These are phyloP conservation scores for Penicillium aurantiogriseum DNA, from an alignment of 2,329 filamentous ascomycete genomes.

Conservation along the genomic window DNA sequence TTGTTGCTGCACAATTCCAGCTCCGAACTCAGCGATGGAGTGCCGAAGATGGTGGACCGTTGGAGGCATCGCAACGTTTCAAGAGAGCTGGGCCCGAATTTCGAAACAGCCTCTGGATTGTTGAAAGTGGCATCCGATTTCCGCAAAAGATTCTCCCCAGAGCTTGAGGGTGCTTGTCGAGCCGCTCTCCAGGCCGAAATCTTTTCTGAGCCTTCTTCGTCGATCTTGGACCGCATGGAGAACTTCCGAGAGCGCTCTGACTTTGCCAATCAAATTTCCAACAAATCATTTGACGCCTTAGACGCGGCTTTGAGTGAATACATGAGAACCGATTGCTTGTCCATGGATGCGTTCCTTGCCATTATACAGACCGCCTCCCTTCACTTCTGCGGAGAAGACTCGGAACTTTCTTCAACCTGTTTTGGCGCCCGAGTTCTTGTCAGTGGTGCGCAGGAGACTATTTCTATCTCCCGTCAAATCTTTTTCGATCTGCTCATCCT, in stretches of 20 bases:
- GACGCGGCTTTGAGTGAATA: slow-evolving; percentile 66
- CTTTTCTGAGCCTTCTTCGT: slow-evolving; percentile 68
- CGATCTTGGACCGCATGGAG: slow-evolving; percentile 71
- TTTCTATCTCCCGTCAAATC: slow-evolving; percentile 69
- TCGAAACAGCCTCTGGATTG: slow-evolving; percentile 59
- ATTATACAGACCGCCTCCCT: slow-evolving; percentile 52
- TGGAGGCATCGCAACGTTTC: slow-evolving; percentile 47
- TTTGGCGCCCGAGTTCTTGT: slow-evolving; percentile 76
- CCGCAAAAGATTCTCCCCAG: slow-evolving; percentile 66
- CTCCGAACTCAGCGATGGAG: slow-evolving; percentile 36
- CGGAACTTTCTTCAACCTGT: slow-evolving; percentile 55
- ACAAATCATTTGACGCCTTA: slow-evolving; percentile 75
- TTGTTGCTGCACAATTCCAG: slow-evolving; percentile 67
- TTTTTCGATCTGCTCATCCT: slow-evolving; percentile 81
- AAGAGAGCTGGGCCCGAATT: slow-evolving; percentile 52
- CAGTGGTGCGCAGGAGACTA: slow-evolving; percentile 73
- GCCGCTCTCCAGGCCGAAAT: slow-evolving; percentile 69
- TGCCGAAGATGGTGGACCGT: slow-evolving; percentile 40
- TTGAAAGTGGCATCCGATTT: slow-evolving; percentile 70
- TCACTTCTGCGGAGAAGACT: slow-evolving; percentile 42
- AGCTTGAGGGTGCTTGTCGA: slow-evolving; percentile 66
- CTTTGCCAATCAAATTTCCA: slow-evolving; percentile 74
- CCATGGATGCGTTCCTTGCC: slow-evolving; percentile 53
- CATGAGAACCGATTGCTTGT: slow-evolving; percentile 49
- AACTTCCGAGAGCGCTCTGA: slow-evolving; percentile 75